phyloP scores from a whole-genome alignment of 768 basidiomycete genomes.

The Mycena filopes region DNA sequence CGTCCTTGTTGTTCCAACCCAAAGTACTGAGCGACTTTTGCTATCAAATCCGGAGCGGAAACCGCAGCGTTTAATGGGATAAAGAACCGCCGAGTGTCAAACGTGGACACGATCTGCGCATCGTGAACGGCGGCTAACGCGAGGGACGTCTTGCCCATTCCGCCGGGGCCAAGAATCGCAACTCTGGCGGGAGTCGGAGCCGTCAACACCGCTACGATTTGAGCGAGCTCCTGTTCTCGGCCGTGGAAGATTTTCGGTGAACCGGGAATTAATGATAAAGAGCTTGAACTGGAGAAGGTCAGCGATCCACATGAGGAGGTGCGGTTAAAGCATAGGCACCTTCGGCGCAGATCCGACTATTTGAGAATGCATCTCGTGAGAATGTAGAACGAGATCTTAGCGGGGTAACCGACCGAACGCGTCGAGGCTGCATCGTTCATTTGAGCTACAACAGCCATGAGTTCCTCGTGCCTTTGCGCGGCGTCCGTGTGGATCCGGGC shows the following conservation, averaged over 20 bases:
- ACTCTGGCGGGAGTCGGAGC: neutral
- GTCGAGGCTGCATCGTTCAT: neutral
- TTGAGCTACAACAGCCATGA: neutral
- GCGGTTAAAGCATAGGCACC: neutral
- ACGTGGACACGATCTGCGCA: neutral
- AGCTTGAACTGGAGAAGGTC: neutral
- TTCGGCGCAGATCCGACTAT: neutral
- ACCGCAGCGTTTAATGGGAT: neutral
- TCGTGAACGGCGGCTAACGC: neutral
- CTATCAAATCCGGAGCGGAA: neutral
- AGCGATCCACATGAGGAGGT: neutral
- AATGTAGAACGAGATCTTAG: neutral
- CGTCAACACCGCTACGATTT: neutral
- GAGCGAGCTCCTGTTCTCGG: neutral
- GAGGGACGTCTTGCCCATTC: neutral
- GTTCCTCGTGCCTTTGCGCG: neutral
- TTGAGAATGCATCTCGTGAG: neutral
- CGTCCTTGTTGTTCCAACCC: neutral
- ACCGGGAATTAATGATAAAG: neutral
- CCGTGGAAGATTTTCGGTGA: constrained; percentile 1
- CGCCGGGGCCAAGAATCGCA: constrained; percentile 1
- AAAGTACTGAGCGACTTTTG: neutral
- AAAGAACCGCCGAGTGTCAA: neutral
- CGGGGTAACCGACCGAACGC: neutral
- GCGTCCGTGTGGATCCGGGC: neutral